These are phyloP conservation scores for Uromyces viciae-fabae DNA, from an alignment of 1,284 basidiomycete species.

Conservation along the genomic window DNA sequence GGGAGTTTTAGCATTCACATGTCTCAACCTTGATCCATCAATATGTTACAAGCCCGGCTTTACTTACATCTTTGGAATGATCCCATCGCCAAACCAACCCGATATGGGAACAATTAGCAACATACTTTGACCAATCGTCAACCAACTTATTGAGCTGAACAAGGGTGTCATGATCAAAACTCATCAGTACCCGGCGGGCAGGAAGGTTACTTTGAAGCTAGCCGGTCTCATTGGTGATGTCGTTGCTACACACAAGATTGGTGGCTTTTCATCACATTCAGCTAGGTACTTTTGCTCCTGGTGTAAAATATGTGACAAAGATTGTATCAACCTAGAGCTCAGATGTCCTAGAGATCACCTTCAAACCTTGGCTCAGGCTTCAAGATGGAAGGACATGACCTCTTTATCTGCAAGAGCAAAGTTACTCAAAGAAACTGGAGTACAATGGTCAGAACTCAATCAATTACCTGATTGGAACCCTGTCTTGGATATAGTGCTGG, in stretches of 20 bases:
- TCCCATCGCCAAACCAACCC: constrained; percentile 26
- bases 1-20: constrained; percentile 17
- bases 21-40: background rate
- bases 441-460: constrained; percentile 19
- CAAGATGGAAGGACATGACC: too few species aligned
- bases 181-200: background rate
- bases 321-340: background rate
- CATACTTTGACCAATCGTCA: background rate
- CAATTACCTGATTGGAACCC: background rate
- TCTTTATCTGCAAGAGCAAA: background rate
- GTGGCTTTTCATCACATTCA: constrained; percentile 21
- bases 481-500: background rate
- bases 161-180: constrained; percentile 21
- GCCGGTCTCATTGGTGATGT: constrained; percentile 17
- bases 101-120: background rate
- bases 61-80: constrained; percentile 8
- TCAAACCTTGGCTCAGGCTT: background rate
- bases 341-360: background rate
- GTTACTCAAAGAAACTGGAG: background rate
- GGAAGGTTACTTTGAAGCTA: background rate
- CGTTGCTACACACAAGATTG: constrained; percentile 35
- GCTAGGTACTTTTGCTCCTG: background rate
- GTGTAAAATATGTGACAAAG: background rate
- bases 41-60: constrained; percentile 7
- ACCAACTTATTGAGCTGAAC: constrained; percentile 30